Evolutionary conservation across 768 basidiomycete species (phyloP).

Genomic region (Russula sp.): DNA sequence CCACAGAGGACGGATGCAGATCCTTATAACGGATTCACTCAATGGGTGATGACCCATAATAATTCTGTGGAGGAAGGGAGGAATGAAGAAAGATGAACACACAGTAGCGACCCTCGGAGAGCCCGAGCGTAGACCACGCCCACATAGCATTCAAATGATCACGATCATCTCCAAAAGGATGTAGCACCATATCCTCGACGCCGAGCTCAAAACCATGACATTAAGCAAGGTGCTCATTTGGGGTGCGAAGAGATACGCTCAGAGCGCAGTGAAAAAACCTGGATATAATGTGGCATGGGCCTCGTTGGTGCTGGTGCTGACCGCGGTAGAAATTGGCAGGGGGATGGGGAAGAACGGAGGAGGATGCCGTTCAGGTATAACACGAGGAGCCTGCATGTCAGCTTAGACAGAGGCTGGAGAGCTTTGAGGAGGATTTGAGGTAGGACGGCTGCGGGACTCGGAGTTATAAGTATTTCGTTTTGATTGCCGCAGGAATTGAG

Average conservation of each 20-base stretch:
- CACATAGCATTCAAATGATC: constrained; percentile 54
- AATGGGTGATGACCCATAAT: not conserved
- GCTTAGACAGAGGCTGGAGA: constrained; percentile 27
- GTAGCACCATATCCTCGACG: constrained; percentile 70
- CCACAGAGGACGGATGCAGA: not conserved
- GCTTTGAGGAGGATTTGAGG: constrained; percentile 28
- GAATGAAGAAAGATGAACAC: constrained; percentile 29
- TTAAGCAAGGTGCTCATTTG: constrained; percentile 64
- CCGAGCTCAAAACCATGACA: constrained; percentile 86
- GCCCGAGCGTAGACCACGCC: constrained; percentile 72
- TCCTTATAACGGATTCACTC: constrained; percentile 25
- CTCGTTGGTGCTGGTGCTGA: not conserved
- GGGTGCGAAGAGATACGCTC: no score
- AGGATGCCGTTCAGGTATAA: constrained; percentile 75
- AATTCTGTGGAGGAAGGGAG: not conserved
- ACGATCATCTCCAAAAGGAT: constrained; percentile 42
- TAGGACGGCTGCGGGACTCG: constrained; percentile 34
- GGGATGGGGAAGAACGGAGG: constrained; percentile 47
- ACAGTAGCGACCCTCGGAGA: constrained; percentile 59
- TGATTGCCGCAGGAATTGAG: no score
- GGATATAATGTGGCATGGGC: no score
- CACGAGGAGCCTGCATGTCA: constrained; percentile 55
- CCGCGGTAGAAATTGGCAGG: not conserved
- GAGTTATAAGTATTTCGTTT: no score
- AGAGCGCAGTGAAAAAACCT: no score